Evolutionary conservation across 108 stramenopile species (phyloP), one percentile per base, ranked within the genome.

Genomic region (Seminavis robusta): DNA sequence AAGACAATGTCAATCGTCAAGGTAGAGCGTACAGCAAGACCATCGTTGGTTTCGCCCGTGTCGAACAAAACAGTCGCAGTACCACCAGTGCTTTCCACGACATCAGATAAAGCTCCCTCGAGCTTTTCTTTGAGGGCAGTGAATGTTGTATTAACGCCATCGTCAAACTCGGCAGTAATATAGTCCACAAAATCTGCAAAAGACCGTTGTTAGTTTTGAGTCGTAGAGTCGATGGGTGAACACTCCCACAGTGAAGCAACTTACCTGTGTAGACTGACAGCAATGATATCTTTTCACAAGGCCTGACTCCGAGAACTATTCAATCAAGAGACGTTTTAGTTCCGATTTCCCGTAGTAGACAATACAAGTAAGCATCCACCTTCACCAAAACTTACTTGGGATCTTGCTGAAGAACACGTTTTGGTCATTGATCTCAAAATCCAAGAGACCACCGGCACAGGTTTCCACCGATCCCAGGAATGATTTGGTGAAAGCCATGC

Each of bases 401-500:
- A 71, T 39, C 38, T 71, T 57, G 25, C 51, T 42, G 10, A 50
- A 52, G 26, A 71, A 71, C 26, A 65, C 25, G 2, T 64, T 33
- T 10, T 25, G 15, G 11, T 64, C 71, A 23, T 65, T 49, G n/a
- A n/a, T n/a, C n/a, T n/a, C n/a, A n/a, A n/a, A n/a, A n/a, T n/a
- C n/a, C n/a, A n/a, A n/a, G 17, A 72, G 45, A 24, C 71, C 71
- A 17, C 71, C 71, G 15, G 71, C 59, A 41, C 71, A 72, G 13
- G 71, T 65, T 25, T 65, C 63, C 19, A 72, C 64, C 26, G 49
- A 48, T 26, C 65, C 59, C 17, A 72, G 52, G 15, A 72, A 52
- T 24, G 45, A 52, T 17, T 65, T n/a, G 13, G 58, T 57, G 24
- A 43, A 24, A 15, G 57, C 24, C 37, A 72, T 30, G 11, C 65